Evolutionary conservation across 108 stramenopile species (phyloP), one percentile per base, ranked within the genome.

Genomic region (Stephanodiscus triporus): DNA sequence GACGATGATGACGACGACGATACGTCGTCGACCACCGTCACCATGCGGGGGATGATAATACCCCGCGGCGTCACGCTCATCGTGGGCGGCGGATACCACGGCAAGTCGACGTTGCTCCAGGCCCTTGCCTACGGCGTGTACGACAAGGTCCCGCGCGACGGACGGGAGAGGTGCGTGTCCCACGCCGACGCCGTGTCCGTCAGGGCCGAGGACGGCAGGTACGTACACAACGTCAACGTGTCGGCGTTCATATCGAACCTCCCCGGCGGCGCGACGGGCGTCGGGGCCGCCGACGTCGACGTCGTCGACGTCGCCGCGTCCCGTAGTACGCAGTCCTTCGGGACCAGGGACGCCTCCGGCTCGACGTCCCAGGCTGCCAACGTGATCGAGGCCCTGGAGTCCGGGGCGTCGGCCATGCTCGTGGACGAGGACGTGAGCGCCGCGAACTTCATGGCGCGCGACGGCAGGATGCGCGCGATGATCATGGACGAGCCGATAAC

Each of bases 371-470:
- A 97, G 81, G 97, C 97, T 2, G 89, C 95, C 34, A 95, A 94
- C 78, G 93, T 97, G 42, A 68, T 92, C 8, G 96, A 98, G 69
- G 97, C 95, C 10, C 76, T 98, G 34, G 97, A 98, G 83, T 84
- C 84, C 82, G 91, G 90, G 32, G 85, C 89, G 20, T 76, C 76
- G 26, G 85, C 91, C 0, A 60, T 98, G 40, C 70, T 98, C 30
- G 90, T 98, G 16, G 97, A 98, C 70, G 97, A 98, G 72, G 97
- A 98, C 85, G 92, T 96, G 0, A 88, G 90, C 55, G 97, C 97
- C 2, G 96, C 97, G 29, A 98, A 98, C 65, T 97, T 98, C 75
- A 98, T 98, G 97, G 92, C 96, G 4, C 63, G 96, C 23, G 97
- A 98, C 78, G 91, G 92, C 42, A 75, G 95, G 30, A 98, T 98